Conservation (phyloP, 345 rosid genomes). For the Populus pruinosa region DNA sequence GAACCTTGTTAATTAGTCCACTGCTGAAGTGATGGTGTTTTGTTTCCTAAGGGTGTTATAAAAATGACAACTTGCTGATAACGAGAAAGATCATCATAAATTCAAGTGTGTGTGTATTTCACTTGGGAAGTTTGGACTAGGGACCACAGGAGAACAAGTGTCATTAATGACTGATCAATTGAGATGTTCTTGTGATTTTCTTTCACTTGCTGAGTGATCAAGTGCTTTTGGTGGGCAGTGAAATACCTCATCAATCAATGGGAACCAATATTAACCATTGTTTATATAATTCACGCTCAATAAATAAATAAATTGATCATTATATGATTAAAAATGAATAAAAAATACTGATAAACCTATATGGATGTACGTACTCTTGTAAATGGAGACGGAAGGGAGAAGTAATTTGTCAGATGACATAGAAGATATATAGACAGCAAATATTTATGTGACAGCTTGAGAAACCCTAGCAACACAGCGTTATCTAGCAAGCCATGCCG, state of each 20-base stretch:
- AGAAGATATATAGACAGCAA: background rate
- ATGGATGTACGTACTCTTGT: background rate
- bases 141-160: background rate
- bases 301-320: background rate
- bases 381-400: background rate
- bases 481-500: background rate
- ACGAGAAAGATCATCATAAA: background rate
- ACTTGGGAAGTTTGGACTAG: background rate
- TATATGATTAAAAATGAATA: background rate
- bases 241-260: background rate
- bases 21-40: background rate
- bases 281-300: background rate
- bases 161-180: background rate
- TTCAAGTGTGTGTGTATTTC: background rate
- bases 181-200: background rate
- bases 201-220: background rate
- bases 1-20: background rate
- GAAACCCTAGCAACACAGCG: conserved; percentile 18
- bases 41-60: background rate
- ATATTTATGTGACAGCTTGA: background rate
- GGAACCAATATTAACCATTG: background rate
- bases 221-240: background rate
- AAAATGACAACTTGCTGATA: conserved; percentile 15
- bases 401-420: background rate
- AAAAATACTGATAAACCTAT: background rate